Base-by-base conservation (phyloP, 352 stramenopile genomes). In the Globisporangium yorkense region DNA sequence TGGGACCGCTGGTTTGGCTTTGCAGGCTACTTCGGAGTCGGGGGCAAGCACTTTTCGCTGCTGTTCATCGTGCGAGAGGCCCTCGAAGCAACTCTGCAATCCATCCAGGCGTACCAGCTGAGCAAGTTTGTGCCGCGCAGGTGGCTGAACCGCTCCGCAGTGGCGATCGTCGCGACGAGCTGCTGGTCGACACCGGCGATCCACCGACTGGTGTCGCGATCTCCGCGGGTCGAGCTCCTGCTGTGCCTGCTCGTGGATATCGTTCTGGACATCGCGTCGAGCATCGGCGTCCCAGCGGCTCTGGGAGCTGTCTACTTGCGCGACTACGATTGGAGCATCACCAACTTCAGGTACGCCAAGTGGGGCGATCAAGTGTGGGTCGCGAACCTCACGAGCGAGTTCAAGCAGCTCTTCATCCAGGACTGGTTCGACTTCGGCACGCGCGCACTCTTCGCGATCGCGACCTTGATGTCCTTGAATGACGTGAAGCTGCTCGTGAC, bases 81-180 rank as follows among this genome's bases (percentile, higher is more conserved):
- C 1, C 7, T 59, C 16, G 65, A 71, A 39, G 49, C 62, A 9
- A 35, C 56, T 1, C 39, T 54, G 21, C 65, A 68, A 27, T 59
- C 56, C 9, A 39, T 52, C 10, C 65, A 68, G 43, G 61, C 57
- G 6, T 61, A 68, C 54, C 13, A 41, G 5, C 18, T 50, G 35
- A 61, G 56, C 27, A 21, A 51, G 47, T 51, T 44, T 27, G 47
- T 55, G 2, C 47, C 56, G 16, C 27, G 56, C 4, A 6, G 43
- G 18, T 51, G 56, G 56, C 27, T 61, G 46, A 61, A 61, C 18
- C 47, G 27, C 5, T n/a, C 15, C 0, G 56, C 47, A 0, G 27
- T 56, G 15, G 16, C 18, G 2, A 2, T 55, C n/a, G 56, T 61
- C 3, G 35, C 10, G 7, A 12, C 51, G 16, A 56, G 56, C 15